These are phyloP conservation scores for Debaryomyces sp. DNA, from an alignment of 1,139 yeast genomes.

Conservation along the genomic window DNA sequence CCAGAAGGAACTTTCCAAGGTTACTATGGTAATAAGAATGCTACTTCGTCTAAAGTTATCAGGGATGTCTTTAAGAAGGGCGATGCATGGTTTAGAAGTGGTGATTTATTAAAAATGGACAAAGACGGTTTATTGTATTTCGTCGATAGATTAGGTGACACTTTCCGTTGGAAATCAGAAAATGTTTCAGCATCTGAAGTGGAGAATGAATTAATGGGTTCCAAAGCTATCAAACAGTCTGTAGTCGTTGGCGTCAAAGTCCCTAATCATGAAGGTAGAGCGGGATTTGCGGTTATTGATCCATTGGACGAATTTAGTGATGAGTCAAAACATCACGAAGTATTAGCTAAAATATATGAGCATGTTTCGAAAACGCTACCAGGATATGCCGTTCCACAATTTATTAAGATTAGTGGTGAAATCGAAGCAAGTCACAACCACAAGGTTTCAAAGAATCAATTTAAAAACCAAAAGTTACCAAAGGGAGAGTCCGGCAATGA, in stretches of 20 bases:
- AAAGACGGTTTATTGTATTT: slow-evolving; percentile 74
- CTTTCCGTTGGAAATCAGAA: slow-evolving; percentile 97
- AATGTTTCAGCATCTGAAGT: slow-evolving; percentile 95
- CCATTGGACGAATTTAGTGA: slow-evolving; percentile 40
- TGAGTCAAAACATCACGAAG: slow-evolving; percentile 26
- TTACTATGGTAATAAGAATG: slow-evolving; percentile 78
- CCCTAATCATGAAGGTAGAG: slow-evolving; percentile 91
- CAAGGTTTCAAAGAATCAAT: slow-evolving; percentile 79
- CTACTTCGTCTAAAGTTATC: slow-evolving; percentile 74
- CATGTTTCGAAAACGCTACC: slow-evolving; percentile 61
- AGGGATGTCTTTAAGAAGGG: slow-evolving; percentile 78
- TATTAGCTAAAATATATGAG: slow-evolving; percentile 32
- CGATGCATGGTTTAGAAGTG: slow-evolving; percentile 90
- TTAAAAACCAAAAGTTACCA: slow-evolving; percentile 78
- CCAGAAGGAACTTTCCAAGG: slow-evolving; percentile 85
- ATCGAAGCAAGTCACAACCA: slow-evolving; percentile 80
- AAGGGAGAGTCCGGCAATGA: slow-evolving; percentile 65
- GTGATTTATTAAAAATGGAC: slow-evolving; percentile 79
- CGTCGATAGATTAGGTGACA: slow-evolving; percentile 93
- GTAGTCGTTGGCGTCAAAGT: slow-evolving; percentile 91
- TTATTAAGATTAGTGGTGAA: slow-evolving; percentile 64
- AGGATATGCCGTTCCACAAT: slow-evolving; percentile 85
- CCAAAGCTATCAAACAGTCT: slow-evolving; percentile 57
- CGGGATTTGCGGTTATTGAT: slow-evolving; percentile 84
- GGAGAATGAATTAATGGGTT: slow-evolving; percentile 71